These are phyloP conservation scores for Penicillium frequentans DNA, from an alignment of 2,329 filamentous ascomycete species.

Conservation along the genomic window DNA sequence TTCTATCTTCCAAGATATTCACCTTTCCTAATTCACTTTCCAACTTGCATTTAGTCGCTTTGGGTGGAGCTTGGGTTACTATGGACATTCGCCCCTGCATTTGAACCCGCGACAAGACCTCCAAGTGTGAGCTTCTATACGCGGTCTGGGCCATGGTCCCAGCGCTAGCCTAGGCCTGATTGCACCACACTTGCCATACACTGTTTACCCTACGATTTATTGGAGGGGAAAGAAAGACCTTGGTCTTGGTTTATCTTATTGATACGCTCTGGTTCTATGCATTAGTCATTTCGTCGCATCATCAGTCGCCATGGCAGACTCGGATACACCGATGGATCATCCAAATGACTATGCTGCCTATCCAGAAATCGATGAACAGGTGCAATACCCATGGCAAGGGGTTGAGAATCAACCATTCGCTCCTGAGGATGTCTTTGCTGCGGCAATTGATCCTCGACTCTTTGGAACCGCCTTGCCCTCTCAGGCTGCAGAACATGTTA, in stretches of 20 bases:
- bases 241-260: background rate
- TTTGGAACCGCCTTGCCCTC: constrained; percentile 26
- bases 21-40: background rate
- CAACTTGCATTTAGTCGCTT: constrained; percentile 2
- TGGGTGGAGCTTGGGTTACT: constrained; percentile 22
- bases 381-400: constrained; percentile 36
- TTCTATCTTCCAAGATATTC: background rate
- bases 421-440: constrained; percentile 17
- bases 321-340: constrained; percentile 12
- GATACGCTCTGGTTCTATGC: background rate
- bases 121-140: constrained; percentile 13
- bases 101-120: constrained; percentile 13
- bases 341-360: constrained; percentile 26
- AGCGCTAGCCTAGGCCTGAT: background rate
- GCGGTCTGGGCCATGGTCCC: constrained; percentile 20
- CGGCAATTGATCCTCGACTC: constrained; percentile 35
- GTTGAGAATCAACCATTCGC: constrained; percentile 8
- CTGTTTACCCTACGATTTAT: no score
- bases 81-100: constrained; percentile 22
- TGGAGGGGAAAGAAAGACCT: background rate
- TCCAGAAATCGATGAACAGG: constrained; percentile 34
- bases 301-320: constrained; percentile 15
- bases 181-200: background rate
- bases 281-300: background rate
- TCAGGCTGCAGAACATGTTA: constrained; percentile 5